Evolutionary conservation across 1,139 yeast species (phyloP).

Genomic region (Geotrichum australiense): DNA sequence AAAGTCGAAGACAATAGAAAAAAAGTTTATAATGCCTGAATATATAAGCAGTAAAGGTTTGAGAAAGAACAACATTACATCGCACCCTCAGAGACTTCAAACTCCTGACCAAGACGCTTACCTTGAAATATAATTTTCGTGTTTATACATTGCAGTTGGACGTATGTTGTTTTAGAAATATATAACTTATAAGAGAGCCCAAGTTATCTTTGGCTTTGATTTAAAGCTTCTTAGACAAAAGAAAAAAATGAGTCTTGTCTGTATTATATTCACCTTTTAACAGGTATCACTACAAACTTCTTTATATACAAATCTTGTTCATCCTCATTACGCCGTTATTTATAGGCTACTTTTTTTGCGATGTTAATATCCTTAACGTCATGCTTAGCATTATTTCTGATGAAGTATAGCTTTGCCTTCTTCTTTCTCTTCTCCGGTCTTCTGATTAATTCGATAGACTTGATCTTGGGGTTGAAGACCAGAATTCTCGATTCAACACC

Average conservation of each 20-base stretch:
- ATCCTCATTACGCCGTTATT: background rate
- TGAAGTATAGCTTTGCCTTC: slow-evolving; percentile 80
- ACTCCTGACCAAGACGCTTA: slow-evolving; percentile 12
- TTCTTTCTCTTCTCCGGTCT: slow-evolving; percentile 63
- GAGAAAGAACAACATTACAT: background rate
- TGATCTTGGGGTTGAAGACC: slow-evolving; percentile 67
- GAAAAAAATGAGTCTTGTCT: background rate
- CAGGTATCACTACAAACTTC: no score
- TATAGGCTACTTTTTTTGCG: slow-evolving; percentile 19
- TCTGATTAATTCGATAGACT: slow-evolving; percentile 65
- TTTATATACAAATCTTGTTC: no score
- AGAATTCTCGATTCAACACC: slow-evolving; percentile 81
- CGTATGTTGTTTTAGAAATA: background rate
- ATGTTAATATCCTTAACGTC: slow-evolving; percentile 76
- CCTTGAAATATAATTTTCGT: slow-evolving; percentile 9
- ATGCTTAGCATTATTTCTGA: slow-evolving; percentile 64
- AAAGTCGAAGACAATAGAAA: slow-evolving; percentile 23
- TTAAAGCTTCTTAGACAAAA: background rate
- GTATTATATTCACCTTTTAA: no score
- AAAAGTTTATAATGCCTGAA: slow-evolving; percentile 32
- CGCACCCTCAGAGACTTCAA: slow-evolving; percentile 12
- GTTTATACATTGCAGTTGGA: no score
- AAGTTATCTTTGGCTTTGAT: slow-evolving; percentile 1
- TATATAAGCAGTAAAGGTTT: slow-evolving; percentile 12
- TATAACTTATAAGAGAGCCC: background rate